Evolutionary conservation across 768 basidiomycete genomes (phyloP).

Genomic region (Lentinula sp.): DNA sequence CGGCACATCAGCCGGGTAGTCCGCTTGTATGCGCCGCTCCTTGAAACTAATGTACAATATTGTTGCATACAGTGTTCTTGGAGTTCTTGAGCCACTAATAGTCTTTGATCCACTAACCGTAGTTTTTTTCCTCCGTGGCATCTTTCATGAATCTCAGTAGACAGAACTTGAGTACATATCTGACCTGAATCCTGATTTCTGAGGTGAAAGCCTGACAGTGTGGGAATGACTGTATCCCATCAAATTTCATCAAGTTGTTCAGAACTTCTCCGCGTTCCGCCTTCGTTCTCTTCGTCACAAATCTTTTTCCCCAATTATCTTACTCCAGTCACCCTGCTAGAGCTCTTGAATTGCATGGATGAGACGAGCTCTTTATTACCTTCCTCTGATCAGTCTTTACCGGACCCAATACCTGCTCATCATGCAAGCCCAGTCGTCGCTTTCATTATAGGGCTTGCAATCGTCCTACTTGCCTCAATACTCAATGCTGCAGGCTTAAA

Average conservation of each 20-base stretch:
- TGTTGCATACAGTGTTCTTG: too few relatives aligned
- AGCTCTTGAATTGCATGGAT: neutral
- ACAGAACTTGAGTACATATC: too few relatives aligned
- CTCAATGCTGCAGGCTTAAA: constrained; percentile 92
- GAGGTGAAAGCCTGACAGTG: too few relatives aligned
- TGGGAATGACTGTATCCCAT: neutral
- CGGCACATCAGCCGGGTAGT: too few relatives aligned
- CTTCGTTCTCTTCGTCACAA: neutral
- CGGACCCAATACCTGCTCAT: constrained; percentile 23
- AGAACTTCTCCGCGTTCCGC: neutral
- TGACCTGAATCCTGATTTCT: too few relatives aligned
- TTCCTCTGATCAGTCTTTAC: constrained; percentile 4
- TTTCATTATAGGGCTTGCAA: constrained; percentile 82
- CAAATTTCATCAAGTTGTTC: neutral
- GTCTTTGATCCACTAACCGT: too few relatives aligned
- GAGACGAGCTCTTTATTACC: neutral
- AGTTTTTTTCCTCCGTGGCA: too few relatives aligned
- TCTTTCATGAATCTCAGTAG: too few relatives aligned
- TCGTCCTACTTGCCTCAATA: constrained; percentile 79
- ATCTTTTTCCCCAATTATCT: neutral
- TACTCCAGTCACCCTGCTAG: neutral
- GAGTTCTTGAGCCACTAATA: too few relatives aligned
- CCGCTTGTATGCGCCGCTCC: too few relatives aligned
- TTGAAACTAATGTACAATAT: too few relatives aligned
- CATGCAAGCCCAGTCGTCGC: constrained; percentile 55